Percentiles rank a stretch among this genome's conserved stretches.
Evolutionary conservation across 768 basidiomycete genomes (phyloP).

Genomic region (Ramaria sp.): DNA sequence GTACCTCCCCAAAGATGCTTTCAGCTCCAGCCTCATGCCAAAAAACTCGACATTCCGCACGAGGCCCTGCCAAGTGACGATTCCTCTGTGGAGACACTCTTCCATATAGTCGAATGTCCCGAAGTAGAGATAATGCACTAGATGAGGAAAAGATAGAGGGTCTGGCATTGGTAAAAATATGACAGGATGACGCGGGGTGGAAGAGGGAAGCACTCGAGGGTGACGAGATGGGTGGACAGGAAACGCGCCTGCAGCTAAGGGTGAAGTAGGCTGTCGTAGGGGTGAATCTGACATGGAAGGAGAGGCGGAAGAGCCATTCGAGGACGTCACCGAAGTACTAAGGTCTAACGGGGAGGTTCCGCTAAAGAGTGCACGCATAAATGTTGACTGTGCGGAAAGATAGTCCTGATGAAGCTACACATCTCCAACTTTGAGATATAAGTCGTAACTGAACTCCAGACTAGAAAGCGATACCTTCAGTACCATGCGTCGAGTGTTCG

Average conservation of each 20-base stretch:
- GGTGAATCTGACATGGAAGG: conserved; percentile 20
- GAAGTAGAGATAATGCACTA: conserved; percentile 79
- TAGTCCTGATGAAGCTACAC: conserved; percentile 69
- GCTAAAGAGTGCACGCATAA: conserved; percentile 60
- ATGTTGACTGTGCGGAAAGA: conserved; percentile 70
- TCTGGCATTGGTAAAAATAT: conserved; percentile 70
- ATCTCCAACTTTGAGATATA: conserved; percentile 9
- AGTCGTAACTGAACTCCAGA: background rate
- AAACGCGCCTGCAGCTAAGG: conserved; percentile 9
- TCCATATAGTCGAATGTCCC: conserved; percentile 57
- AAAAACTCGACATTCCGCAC: conserved; percentile 88
- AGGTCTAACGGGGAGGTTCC: conserved; percentile 55
- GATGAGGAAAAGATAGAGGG: conserved; percentile 55
- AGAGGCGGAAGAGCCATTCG: conserved; percentile 14
- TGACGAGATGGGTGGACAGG: conserved; percentile 36
- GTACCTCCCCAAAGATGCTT: conserved; percentile 67
- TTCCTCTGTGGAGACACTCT: conserved; percentile 49
- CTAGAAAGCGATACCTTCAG: conserved; percentile 35
- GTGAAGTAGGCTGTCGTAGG: conserved; percentile 10
- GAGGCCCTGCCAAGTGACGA: conserved; percentile 75
- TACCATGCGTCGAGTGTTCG: conserved; percentile 44
- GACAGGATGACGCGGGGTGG: conserved; percentile 48
- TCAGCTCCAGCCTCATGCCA: conserved; percentile 63
- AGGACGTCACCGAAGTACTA: conserved; percentile 28
- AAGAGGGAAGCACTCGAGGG: conserved; percentile 60